phyloP scores from a whole-genome alignment of 257 asterid genomes.

The Solanum sejunctum region DNA sequence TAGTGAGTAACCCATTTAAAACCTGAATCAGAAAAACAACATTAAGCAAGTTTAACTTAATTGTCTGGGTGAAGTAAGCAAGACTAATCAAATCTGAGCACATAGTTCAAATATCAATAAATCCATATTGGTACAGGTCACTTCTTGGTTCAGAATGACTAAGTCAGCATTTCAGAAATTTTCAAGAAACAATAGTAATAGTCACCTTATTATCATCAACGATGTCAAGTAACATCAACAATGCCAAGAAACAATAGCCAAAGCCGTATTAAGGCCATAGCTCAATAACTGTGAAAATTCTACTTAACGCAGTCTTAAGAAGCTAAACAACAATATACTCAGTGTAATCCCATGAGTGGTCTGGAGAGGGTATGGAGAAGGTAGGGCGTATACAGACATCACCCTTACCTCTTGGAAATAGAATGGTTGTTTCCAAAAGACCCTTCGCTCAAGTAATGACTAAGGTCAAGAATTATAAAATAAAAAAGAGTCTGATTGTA shows the following conservation, averaged over 20 bases:
- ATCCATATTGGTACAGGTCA: neutral
- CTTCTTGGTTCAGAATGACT: neutral
- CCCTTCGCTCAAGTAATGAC: neutral
- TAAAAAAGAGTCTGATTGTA: neutral
- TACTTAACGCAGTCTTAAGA: neutral
- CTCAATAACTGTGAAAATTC: neutral
- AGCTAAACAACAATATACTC: neutral
- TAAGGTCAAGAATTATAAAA: neutral
- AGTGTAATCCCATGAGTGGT: neutral
- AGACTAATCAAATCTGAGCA: neutral
- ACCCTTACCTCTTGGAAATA: neutral
- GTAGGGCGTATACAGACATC: neutral
- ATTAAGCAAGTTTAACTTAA: neutral
- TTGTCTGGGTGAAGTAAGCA: neutral
- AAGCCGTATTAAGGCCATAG: neutral
- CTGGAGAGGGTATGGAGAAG: neutral
- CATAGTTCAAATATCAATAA: neutral
- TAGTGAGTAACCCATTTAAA: constrained; percentile 85
- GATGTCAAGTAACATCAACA: neutral
- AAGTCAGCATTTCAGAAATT: neutral
- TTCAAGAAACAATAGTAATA: neutral
- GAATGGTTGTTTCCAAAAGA: neutral
- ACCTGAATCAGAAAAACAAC: constrained; percentile 41
- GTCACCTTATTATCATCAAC: neutral
- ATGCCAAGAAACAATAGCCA: neutral